Evolutionary conservation across 2,329 filamentous ascomycete species (phyloP).

Genomic region (Chaetothyriales sp.): DNA sequence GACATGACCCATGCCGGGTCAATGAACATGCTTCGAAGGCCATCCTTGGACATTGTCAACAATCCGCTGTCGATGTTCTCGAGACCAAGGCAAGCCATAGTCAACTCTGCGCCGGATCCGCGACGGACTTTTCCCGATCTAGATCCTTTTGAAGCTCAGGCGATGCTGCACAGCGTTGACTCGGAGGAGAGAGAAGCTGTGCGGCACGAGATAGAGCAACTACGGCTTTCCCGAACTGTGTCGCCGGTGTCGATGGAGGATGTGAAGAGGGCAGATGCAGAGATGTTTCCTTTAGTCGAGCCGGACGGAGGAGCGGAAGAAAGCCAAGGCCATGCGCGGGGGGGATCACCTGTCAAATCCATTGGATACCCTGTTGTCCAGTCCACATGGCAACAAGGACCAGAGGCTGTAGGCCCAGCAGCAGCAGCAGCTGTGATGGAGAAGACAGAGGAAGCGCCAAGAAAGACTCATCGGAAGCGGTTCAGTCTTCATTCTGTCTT

Average conservation of each 20-base stretch:
- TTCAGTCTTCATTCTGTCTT: background rate
- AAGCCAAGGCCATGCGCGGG: background rate
- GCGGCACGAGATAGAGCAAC: background rate
- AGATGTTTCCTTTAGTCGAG: background rate
- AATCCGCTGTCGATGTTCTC: slow-evolving; percentile 19
- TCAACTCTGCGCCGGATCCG: slow-evolving; percentile 12
- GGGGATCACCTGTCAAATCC: background rate
- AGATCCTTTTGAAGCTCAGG: background rate
- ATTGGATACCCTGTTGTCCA: background rate
- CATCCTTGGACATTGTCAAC: slow-evolving; percentile 13
- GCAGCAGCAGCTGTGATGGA: background rate
- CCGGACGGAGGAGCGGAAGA: background rate
- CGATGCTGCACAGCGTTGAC: background rate
- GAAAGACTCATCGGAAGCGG: background rate
- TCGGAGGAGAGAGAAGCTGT: background rate
- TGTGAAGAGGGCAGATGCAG: background rate
- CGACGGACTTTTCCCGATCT: background rate
- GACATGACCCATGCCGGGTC: slow-evolving; percentile 18
- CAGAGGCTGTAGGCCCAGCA: background rate
- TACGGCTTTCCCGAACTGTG: slow-evolving; percentile 2
- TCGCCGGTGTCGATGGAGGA: slow-evolving; percentile 16
- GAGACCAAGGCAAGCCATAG: slow-evolving; percentile 14
- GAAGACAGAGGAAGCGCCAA: background rate
- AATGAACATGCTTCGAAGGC: slow-evolving; percentile 15
- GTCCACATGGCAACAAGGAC: background rate